Percentiles rank a stretch among this genome's conserved stretches.
These are phyloP conservation scores for Neonectria punicea DNA, from an alignment of 2,329 filamentous ascomycete genomes.

Conservation along the genomic window DNA sequence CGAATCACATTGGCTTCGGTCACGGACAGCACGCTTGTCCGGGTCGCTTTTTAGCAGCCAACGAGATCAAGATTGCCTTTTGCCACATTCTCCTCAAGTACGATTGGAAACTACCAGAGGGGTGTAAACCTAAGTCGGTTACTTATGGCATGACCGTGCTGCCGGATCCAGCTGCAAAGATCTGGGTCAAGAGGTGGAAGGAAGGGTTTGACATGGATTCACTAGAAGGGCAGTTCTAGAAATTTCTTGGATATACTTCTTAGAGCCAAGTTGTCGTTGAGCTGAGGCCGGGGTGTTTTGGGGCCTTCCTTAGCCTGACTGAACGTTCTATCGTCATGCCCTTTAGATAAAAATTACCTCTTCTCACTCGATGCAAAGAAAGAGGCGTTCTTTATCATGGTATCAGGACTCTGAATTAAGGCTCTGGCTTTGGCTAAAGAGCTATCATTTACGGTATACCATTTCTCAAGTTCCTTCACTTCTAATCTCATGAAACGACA, in stretches of 20 bases:
- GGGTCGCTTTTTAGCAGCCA: conserved; percentile 64
- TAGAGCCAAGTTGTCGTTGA: not conserved
- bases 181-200: not conserved
- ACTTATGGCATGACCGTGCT: not conserved
- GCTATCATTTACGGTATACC: no score
- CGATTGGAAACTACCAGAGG: conserved; percentile 45
- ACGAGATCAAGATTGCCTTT: conserved; percentile 63
- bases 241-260: not conserved
- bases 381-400: no score
- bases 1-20: conserved; percentile 61
- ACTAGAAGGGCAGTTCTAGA: not conserved
- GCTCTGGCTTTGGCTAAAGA: no score
- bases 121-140: not conserved
- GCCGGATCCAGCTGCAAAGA: not conserved
- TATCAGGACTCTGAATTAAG: no score
- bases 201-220: not conserved
- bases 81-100: conserved; percentile 61
- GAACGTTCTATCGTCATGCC: no score
- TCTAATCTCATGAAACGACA: no score
- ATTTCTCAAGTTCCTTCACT: no score
- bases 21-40: conserved; percentile 65
- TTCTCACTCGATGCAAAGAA: no score
- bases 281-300: no score
- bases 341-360: no score
- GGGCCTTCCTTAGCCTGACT: no score